Evolutionary conservation across 106 monocot species (phyloP).

Genomic region (Amphibolis antarctica): DNA sequence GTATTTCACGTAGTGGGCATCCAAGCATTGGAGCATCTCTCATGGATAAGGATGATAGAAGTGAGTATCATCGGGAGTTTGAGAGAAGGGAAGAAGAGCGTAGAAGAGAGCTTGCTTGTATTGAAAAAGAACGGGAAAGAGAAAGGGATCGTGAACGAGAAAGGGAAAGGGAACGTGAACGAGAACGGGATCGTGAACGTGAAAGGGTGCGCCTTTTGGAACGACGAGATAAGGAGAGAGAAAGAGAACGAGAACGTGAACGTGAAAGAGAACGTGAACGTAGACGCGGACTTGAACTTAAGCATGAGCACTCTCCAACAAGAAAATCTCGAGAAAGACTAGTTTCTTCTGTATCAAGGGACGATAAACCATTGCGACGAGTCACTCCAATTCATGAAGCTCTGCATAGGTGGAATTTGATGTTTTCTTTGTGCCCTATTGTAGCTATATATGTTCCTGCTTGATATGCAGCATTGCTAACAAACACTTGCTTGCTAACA

Average conservation of each 20-base stretch:
- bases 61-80: conserved; percentile 49
- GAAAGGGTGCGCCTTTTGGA: conserved; percentile 27
- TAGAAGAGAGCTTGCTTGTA: conserved; percentile 44
- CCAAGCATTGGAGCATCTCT: conserved; percentile 39
- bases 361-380: conserved; percentile 52
- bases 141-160: conserved; percentile 30
- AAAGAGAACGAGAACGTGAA: conserved; percentile 34
- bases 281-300: conserved; percentile 40
- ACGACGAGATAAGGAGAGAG: conserved; percentile 44
- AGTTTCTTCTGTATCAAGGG: conserved; percentile 48
- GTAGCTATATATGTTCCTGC: conserved; percentile 59
- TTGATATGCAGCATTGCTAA: conserved; percentile 52
- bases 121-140: conserved; percentile 49
- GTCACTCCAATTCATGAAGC: conserved; percentile 48
- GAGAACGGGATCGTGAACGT: conserved; percentile 37
- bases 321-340: conserved; percentile 54
- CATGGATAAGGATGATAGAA: conserved; percentile 50
- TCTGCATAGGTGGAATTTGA: conserved; percentile 82
- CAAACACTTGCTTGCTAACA: no score
- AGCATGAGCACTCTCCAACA: conserved; percentile 46
- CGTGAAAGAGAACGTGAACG: conserved; percentile 43
- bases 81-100: conserved; percentile 74
- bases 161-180: conserved; percentile 22
- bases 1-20: conserved; percentile 39
- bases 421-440: conserved; percentile 41